Percentiles rank a stretch among this genome's conserved stretches.
Conservation (phyloP, 352 stramenopile genomes). For the Globisporangium sylvaticum region DNA sequence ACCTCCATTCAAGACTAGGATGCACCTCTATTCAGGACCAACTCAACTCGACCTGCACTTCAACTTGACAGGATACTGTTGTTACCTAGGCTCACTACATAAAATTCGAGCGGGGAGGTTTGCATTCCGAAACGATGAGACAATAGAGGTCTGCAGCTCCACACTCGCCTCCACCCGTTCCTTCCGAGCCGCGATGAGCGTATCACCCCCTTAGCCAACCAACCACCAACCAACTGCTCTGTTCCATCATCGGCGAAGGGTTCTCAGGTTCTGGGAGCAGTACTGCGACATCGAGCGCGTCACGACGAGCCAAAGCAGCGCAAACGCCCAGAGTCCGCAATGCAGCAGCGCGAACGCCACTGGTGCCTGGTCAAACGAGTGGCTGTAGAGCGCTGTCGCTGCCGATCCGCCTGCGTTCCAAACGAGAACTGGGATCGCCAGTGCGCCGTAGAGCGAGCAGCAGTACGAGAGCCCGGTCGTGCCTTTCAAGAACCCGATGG, state of each 20-base stretch:
- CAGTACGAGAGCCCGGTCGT: slow-evolving; percentile 11
- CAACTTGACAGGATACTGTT: not conserved
- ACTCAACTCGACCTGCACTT: not conserved
- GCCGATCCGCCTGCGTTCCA: not conserved
- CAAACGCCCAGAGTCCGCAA: not conserved
- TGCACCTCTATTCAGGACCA: not conserved
- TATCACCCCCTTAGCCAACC: too few species aligned
- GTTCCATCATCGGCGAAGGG: not conserved
- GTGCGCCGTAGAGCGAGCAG: slow-evolving; percentile 2
- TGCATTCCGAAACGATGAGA: too few species aligned
- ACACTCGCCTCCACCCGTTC: too few species aligned
- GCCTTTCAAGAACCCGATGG: slow-evolving; percentile 13
- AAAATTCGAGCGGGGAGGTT: too few species aligned
- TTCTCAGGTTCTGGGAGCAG: slow-evolving; percentile 7
- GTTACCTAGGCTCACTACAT: not conserved
- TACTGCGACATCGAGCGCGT: slow-evolving; percentile 2
- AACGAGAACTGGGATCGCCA: not conserved
- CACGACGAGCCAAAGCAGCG: slow-evolving; percentile 9
- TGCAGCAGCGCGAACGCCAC: not conserved
- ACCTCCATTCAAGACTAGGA: too few species aligned
- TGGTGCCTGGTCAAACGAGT: not conserved
- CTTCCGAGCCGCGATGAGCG: too few species aligned
- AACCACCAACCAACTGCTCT: too few species aligned
- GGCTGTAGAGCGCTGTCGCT: not conserved
- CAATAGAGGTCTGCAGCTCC: not conserved